Evolutionary conservation across 83 land plant genomes (phyloP).

Genomic region (Picea engelmannii): DNA sequence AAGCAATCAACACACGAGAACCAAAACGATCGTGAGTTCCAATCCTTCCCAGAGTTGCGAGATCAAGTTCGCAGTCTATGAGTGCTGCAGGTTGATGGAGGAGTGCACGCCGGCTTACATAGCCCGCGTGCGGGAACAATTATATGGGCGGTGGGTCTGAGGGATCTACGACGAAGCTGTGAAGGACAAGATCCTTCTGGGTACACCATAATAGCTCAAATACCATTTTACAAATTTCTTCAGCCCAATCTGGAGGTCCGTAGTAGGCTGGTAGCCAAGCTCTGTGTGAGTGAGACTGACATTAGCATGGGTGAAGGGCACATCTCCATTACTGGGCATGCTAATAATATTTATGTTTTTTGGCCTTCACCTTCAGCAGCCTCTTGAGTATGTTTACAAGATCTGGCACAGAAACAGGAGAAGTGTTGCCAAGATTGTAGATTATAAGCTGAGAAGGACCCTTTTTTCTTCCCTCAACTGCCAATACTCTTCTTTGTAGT

Average conservation of each 20-base stretch:
- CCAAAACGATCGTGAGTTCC: too few relatives aligned
- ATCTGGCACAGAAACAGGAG: constrained; percentile 45
- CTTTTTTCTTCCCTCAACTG: too few relatives aligned
- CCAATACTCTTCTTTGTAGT: too few relatives aligned
- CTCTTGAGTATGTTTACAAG: constrained; percentile 55
- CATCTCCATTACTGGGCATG: constrained; percentile 63
- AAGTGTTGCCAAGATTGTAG: constrained; percentile 59
- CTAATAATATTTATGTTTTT: constrained; percentile 35
- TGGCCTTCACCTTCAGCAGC: constrained; percentile 51
- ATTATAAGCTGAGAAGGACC: too few relatives aligned
- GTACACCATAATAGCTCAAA: constrained; percentile 31
- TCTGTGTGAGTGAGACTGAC: constrained; percentile 47
- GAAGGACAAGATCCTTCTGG: constrained; percentile 10
- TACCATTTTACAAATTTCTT: constrained; percentile 65
- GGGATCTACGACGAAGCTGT: too few relatives aligned
- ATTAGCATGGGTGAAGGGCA: constrained; percentile 59
- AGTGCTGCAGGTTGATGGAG: too few relatives aligned
- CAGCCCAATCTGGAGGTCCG: constrained; percentile 52
- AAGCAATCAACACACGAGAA: too few relatives aligned
- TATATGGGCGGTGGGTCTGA: too few relatives aligned
- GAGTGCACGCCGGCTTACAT: too few relatives aligned
- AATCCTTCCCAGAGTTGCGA: too few relatives aligned
- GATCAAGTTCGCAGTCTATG: too few relatives aligned
- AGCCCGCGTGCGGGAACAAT: too few relatives aligned
- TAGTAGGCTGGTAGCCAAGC: constrained; percentile 51